A percentile compares a stretch with the other conserved stretches of the same genome.
These are phyloP conservation scores for Dactylellina parvicollis DNA, from an alignment of 2,329 filamentous ascomycete genomes.

Conservation along the genomic window DNA sequence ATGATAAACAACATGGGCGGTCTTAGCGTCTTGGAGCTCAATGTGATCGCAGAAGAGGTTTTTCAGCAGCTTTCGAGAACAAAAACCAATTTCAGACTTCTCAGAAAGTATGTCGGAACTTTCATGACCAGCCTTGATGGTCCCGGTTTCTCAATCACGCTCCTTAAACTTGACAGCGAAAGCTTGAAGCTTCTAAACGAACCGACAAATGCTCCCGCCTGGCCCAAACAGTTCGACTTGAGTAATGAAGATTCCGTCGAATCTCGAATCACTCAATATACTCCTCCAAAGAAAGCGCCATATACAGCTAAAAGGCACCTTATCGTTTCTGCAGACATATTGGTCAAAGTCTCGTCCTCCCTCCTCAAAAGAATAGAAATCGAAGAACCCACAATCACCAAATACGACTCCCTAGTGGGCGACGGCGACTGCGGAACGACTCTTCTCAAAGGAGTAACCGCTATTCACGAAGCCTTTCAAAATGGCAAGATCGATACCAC, in stretches of 20 bases:
- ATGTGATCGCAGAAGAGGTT: slow-evolving; percentile 76
- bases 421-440: slow-evolving; percentile 61
- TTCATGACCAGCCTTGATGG: slow-evolving; percentile 84
- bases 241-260: neutral
- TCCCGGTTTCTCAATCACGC: slow-evolving; percentile 76
- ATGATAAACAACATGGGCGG: slow-evolving; percentile 81
- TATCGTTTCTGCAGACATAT: neutral
- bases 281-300: slow-evolving; percentile 6
- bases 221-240: slow-evolving; percentile 65
- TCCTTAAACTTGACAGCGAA: slow-evolving; percentile 72
- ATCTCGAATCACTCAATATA: slow-evolving; percentile 28
- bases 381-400: slow-evolving; percentile 76
- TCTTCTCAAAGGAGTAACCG: slow-evolving; percentile 64
- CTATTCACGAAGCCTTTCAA: slow-evolving; percentile 61
- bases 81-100: slow-evolving; percentile 69
- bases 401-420: slow-evolving; percentile 68
- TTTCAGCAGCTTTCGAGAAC: slow-evolving; percentile 69
- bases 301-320: slow-evolving; percentile 13
- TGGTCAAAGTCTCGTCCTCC: slow-evolving; percentile 7
- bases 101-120: slow-evolving; percentile 73
- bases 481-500: slow-evolving; percentile 67
- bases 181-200: slow-evolving; percentile 77
- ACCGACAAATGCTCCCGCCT: slow-evolving; percentile 75
- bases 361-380: slow-evolving; percentile 70
- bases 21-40: slow-evolving; percentile 76